These are phyloP conservation scores for Malus sylvestris DNA, from an alignment of 306 rosid genomes.

Conservation along the genomic window DNA sequence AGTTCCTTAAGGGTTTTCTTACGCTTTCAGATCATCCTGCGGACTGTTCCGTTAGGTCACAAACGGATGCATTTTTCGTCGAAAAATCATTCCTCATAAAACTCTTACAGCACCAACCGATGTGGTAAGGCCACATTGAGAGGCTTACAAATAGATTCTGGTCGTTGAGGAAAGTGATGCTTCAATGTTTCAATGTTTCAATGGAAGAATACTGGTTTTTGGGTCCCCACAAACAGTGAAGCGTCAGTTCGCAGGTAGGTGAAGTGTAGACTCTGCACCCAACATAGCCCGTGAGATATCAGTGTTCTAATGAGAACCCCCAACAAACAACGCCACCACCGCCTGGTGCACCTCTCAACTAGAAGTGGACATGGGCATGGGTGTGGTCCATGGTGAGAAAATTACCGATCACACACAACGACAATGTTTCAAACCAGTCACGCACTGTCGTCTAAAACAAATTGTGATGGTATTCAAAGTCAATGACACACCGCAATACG, in stretches of 20 bases:
- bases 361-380: conserved; percentile 34
- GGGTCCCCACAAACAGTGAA: conserved; percentile 26
- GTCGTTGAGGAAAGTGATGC: neutral
- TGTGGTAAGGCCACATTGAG: neutral
- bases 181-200: neutral
- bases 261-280: conserved; percentile 56
- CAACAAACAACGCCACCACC: conserved; percentile 32
- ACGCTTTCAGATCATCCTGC: neutral
- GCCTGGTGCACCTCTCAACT: conserved; percentile 15
- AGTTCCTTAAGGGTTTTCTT: neutral
- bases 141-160: neutral
- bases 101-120: neutral
- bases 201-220: conserved; percentile 3
- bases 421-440: neutral
- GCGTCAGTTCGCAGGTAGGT: conserved; percentile 60
- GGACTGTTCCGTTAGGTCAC: neutral
- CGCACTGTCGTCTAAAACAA: too few relatives aligned
- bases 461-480: neutral
- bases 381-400: neutral
- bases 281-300: conserved; percentile 51
- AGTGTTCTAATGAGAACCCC: conserved; percentile 19
- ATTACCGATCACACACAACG: neutral
- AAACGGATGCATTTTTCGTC: too few relatives aligned
- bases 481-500: neutral
- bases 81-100: neutral